Conservation (phyloP, 257 asterid genomes). For the Nemophila menziesii region DNA sequence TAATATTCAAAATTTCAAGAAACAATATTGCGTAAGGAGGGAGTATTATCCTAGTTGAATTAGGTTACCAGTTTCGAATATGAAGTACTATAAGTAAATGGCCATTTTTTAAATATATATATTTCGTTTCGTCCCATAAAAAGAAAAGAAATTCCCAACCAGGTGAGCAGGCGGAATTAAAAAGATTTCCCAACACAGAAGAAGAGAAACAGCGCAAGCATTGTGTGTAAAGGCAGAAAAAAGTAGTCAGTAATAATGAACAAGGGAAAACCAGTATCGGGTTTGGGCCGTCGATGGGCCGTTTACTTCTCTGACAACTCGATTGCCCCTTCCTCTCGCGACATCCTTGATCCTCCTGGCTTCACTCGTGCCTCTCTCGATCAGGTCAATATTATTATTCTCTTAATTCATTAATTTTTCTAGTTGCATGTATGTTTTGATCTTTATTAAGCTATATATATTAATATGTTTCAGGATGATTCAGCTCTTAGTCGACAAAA, state of each 20-base stretch:
- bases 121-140: no score
- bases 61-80: no score
- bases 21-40: no score
- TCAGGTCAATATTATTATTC: conserved; percentile 38
- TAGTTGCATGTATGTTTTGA: background rate
- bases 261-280: conserved; percentile 71
- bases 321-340: conserved; percentile 63
- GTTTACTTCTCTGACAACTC: conserved; percentile 74
- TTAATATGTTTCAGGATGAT: conserved; percentile 46
- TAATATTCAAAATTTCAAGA: no score
- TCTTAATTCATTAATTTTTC: conserved; percentile 2
- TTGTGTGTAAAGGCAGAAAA: background rate
- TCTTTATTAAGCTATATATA: background rate
- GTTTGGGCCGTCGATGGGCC: conserved; percentile 86
- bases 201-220: background rate
- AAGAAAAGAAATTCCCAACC: no score
- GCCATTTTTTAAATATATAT: no score
- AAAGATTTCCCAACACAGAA: no score
- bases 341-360: conserved; percentile 80
- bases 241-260: conserved; percentile 31
- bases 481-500: conserved; percentile 63
- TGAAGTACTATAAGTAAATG: no score
- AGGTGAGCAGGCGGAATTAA: no score
- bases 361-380: conserved; percentile 73
- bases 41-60: no score